phyloP scores from a whole-genome alignment of 352 stramenopile species.

The Pseudoperonospora humuli region DNA sequence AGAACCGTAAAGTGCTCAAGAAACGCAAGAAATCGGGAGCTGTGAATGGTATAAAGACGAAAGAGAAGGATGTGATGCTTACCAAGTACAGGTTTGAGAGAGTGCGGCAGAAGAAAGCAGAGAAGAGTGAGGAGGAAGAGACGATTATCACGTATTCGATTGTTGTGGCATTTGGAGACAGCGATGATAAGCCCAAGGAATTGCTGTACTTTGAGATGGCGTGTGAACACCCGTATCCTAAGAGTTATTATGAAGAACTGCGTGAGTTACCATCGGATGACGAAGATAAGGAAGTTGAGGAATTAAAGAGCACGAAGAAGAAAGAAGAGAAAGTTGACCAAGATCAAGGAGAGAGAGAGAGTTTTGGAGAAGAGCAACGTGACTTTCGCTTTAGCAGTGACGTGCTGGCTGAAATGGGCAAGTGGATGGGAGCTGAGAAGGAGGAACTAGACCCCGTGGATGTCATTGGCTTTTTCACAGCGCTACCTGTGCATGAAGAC shows the following conservation, averaged over 20 bases:
- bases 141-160: constrained; percentile 46
- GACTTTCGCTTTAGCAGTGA: constrained; percentile 53
- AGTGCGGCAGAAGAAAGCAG: constrained; percentile 7
- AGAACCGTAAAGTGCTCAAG: constrained; percentile 31
- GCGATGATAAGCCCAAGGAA: constrained; percentile 30
- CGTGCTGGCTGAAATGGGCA: constrained; percentile 35
- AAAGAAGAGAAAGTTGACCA: constrained; percentile 8
- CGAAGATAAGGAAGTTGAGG: constrained; percentile 11
- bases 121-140: constrained; percentile 19
- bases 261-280: constrained; percentile 28
- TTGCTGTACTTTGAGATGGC: constrained; percentile 56
- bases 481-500: constrained; percentile 59
- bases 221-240: constrained; percentile 47
- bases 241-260: constrained; percentile 66
- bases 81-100: constrained; percentile 50
- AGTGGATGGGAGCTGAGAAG: constrained; percentile 42
- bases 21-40: constrained; percentile 30
- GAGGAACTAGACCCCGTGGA: constrained; percentile 53
- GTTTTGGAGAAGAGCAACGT: constrained; percentile 46
- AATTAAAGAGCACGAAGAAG: constrained; percentile 12
- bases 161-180: constrained; percentile 30
- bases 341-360: constrained; percentile 18
- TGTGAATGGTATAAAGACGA: neutral
- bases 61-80: constrained; percentile 24
- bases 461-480: constrained; percentile 61